Evolutionary conservation across 352 stramenopile genomes (phyloP).

Genomic region (Pythium myriotylum): DNA sequence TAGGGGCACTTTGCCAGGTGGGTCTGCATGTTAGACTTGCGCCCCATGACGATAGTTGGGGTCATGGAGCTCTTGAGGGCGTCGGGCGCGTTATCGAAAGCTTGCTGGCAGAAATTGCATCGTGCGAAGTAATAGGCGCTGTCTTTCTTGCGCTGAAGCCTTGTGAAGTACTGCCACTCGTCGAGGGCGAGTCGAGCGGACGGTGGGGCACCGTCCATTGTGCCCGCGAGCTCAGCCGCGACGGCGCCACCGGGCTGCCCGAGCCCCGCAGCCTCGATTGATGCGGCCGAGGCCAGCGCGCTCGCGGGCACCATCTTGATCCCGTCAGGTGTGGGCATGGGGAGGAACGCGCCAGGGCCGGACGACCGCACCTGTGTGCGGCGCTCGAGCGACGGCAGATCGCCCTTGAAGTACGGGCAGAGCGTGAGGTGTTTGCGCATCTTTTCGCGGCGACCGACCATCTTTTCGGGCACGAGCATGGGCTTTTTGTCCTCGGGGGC

Average conservation of each 20-base stretch:
- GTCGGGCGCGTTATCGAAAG: constrained; percentile 51
- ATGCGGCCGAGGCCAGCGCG: constrained; percentile 17
- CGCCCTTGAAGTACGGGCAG: constrained; percentile 67
- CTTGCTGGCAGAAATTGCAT: constrained; percentile 83
- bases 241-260: not conserved
- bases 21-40: constrained; percentile 86
- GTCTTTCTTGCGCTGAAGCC: constrained; percentile 71
- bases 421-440: constrained; percentile 71
- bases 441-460: constrained; percentile 77
- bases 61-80: constrained; percentile 52
- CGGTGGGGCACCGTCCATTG: constrained; percentile 2
- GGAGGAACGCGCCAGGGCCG: constrained; percentile 30
- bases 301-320: constrained; percentile 35
- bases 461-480: constrained; percentile 55
- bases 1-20: constrained; percentile 79
- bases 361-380: constrained; percentile 19
- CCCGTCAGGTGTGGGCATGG: constrained; percentile 25
- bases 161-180: constrained; percentile 82
- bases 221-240: not conserved
- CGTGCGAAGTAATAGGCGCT: constrained; percentile 76
- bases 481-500: constrained; percentile 57
- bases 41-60: constrained; percentile 64
- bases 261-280: constrained; percentile 13
- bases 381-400: constrained; percentile 57
- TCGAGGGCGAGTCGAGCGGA: constrained; percentile 55